Conservation (phyloP, 176 grass and related monocot species). For the Hordeum marinum region DNA sequence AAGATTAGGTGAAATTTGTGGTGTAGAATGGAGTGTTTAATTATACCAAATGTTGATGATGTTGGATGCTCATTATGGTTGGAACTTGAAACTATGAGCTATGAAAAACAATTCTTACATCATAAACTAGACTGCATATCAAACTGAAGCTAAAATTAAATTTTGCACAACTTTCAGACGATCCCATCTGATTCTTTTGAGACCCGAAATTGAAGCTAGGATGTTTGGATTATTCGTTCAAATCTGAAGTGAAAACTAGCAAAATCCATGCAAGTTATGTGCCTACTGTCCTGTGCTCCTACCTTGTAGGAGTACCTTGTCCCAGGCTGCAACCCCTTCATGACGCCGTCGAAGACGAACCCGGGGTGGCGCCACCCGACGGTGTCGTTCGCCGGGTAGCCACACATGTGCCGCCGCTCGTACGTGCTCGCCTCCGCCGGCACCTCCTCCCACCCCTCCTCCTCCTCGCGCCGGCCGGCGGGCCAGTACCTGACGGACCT, state of each 20-base stretch:
- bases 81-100: neutral
- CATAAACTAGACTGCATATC: neutral
- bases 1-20: neutral
- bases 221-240: no score
- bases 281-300: neutral
- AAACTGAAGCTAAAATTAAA: neutral
- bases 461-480: neutral
- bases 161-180: no score
- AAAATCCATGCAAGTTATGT: no score
- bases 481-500: constrained; percentile 68
- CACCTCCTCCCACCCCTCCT: constrained; percentile 37
- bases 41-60: neutral
- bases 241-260: no score
- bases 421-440: constrained; percentile 37
- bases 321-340: constrained; percentile 56
- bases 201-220: no score
- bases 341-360: constrained; percentile 78
- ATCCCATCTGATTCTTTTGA: no score
- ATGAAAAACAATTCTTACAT: neutral
- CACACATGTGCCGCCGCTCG: constrained; percentile 61
- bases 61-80: neutral
- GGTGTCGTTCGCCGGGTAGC: constrained; percentile 55
- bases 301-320: constrained; percentile 89
- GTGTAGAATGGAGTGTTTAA: neutral
- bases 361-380: constrained; percentile 92